Base-by-base conservation (phyloP, 768 basidiomycete genomes). In the Galerina marginata region DNA sequence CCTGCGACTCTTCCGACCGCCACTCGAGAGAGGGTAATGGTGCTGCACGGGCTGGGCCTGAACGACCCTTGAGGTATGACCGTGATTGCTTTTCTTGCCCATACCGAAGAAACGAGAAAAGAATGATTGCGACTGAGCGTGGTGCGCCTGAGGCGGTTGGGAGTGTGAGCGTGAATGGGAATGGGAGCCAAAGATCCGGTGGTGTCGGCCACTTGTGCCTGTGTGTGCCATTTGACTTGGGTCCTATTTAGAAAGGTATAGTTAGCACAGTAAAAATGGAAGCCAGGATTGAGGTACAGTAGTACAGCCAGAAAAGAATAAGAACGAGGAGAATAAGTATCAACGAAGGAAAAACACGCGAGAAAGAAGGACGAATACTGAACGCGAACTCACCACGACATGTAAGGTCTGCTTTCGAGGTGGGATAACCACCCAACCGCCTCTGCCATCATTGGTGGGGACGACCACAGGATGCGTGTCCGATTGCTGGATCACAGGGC, bases 381-480 rank as follows among this genome's bases (percentile, higher is more conserved):
- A 53, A 58, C 6, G 36, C 25, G 20, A 33, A 52, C 62, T 52
- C 29, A 65, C 64, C 37, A 58, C 15, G 14, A 50, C 45, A 4
- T 47, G 59, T 15, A 59, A 9, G 9, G 40, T 42, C n/a, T 61
- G 26, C 9, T 54, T 60, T 25, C 14, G 12, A 2, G 48, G 60
- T 2, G 57, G 60, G 9, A 58, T 49, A 33, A 59, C 49, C 1
- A 56, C 12, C 53, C 54, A 65, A 3, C 60, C 64, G 15, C 57
- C 60, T 40, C 50, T 37, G 4, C 64, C 60, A 37, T 65, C 60
- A 6, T 58, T 44, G 2, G 61, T 49, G 10, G 64, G 64, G 20
- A 59, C n/a, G 6, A 61, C 44, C 1, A 59, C 54, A 12, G 59
- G 54, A 9, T 56, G 58, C n/a, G 15, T 49, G n/a, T 20, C 11